Evolutionary conservation across 805 yeast genomes (phyloP).

Genomic region (Isabelozyma heimii): DNA sequence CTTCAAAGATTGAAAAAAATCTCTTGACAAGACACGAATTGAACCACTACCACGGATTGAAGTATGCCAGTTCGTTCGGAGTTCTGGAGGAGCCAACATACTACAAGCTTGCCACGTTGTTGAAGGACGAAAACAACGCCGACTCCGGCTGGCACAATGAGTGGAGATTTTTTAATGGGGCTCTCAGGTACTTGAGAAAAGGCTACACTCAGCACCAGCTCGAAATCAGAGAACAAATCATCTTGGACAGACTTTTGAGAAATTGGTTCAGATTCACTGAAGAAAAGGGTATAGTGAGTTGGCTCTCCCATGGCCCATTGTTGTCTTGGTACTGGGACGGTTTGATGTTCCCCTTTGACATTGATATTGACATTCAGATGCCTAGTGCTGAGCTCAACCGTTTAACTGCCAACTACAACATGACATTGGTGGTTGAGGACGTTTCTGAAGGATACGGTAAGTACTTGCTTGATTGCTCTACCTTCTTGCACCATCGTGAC

Average conservation of each 20-base stretch:
- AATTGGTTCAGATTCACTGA: conserved; percentile 22
- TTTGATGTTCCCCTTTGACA: conserved; percentile 20
- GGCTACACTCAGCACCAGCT: conserved; percentile 25
- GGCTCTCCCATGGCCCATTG: conserved; percentile 25
- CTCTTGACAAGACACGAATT: conserved; percentile 15
- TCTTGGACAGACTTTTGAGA: conserved; percentile 18
- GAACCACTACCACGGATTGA: conserved; percentile 20
- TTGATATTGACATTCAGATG: conserved; percentile 23
- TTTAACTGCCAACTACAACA: conserved; percentile 16
- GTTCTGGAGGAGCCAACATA: conserved; percentile 30
- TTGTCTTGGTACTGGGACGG: conserved; percentile 27
- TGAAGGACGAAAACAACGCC: conserved; percentile 21
- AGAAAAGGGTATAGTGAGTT: conserved; percentile 19
- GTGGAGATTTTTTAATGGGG: conserved; percentile 55
- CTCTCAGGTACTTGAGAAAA: conserved; percentile 41
- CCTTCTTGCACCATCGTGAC: conserved; percentile 22
- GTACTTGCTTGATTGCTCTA: conserved; percentile 21
- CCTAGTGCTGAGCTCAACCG: conserved; percentile 19
- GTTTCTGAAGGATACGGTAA: conserved; percentile 16
- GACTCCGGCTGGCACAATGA: conserved; percentile 58
- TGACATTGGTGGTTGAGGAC: conserved; percentile 26
- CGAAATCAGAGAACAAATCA: conserved; percentile 16
- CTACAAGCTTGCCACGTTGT: conserved; percentile 29
- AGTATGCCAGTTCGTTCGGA: conserved; percentile 10
- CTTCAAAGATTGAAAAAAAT: conserved; percentile 5